Conservation (phyloP, 2,329 filamentous ascomycete genomes). For the Endoconidiophora polonica region DNA sequence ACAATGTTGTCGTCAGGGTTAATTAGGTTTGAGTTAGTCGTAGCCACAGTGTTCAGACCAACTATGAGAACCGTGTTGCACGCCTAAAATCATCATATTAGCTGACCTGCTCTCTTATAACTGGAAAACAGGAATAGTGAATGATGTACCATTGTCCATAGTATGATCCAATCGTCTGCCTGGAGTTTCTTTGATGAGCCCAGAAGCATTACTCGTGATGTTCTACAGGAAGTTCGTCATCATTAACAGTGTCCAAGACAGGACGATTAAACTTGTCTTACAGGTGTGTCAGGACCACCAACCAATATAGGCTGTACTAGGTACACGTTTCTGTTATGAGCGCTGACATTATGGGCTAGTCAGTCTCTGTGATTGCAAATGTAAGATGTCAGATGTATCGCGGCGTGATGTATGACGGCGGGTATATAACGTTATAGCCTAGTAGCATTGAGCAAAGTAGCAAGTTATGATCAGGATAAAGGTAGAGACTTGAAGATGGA, state of each 20-base stretch:
- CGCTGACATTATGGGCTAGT: slow-evolving; percentile 17
- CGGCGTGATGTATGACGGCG: no score
- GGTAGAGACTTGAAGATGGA: no score
- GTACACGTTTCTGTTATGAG: slow-evolving; percentile 26
- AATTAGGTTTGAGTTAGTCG: slow-evolving; percentile 44
- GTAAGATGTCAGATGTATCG: no score
- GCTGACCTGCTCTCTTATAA: background rate
- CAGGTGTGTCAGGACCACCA: slow-evolving; percentile 25
- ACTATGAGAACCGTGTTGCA: slow-evolving; percentile 39
- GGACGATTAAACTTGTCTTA: slow-evolving; percentile 16
- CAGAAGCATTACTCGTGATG: slow-evolving; percentile 24
- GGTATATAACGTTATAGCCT: no score
- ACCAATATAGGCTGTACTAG: slow-evolving; percentile 26
- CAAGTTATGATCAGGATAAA: no score
- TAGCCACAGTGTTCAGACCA: slow-evolving; percentile 35
- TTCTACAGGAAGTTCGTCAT: slow-evolving; percentile 15
- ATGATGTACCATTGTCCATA: slow-evolving; percentile 31
- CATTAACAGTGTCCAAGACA: background rate
- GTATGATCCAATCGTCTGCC: slow-evolving; percentile 38
- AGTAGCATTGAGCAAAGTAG: no score
- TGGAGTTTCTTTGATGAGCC: slow-evolving; percentile 34
- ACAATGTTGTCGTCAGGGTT: slow-evolving; percentile 26
- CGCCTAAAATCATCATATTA: slow-evolving; percentile 17
- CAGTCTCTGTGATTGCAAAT: background rate
- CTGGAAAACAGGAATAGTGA: slow-evolving; percentile 1